Evolutionary conservation across 1,139 yeast species (phyloP).

Genomic region (Candida frijolesensis): DNA sequence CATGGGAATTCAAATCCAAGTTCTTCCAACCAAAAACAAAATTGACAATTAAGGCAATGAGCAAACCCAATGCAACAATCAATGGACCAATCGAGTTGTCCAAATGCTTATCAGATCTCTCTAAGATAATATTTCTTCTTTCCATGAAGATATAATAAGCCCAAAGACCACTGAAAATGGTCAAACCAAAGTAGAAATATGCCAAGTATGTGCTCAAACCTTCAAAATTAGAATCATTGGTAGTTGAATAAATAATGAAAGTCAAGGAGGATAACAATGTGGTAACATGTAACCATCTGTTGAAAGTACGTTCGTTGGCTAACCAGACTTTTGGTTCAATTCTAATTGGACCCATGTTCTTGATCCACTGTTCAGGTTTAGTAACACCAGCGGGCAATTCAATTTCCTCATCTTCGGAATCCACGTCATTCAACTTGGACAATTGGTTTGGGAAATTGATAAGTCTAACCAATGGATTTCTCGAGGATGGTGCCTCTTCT

Average conservation of each 20-base stretch:
- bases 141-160: slow-evolving; percentile 76
- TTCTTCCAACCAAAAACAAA: slow-evolving; percentile 67
- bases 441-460: slow-evolving; percentile 33
- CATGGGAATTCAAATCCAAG: slow-evolving; percentile 17
- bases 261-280: slow-evolving; percentile 85
- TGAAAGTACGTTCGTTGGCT: slow-evolving; percentile 96
- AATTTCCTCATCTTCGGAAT: slow-evolving; percentile 85
- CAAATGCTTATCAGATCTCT: slow-evolving; percentile 82
- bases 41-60: slow-evolving; percentile 68
- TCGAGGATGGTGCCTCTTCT: slow-evolving; percentile 38
- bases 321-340: slow-evolving; percentile 98
- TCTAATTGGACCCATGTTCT: slow-evolving; percentile 88
- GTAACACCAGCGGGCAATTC: slow-evolving; percentile 86
- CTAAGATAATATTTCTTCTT: slow-evolving; percentile 73
- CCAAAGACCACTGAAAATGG: slow-evolving; percentile 86
- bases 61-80: slow-evolving; percentile 69
- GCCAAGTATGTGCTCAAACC: slow-evolving; percentile 66
- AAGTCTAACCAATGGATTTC: slow-evolving; percentile 22
- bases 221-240: slow-evolving; percentile 61
- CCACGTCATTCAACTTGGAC: slow-evolving; percentile 57
- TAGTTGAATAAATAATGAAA: slow-evolving; percentile 80
- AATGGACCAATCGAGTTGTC: slow-evolving; percentile 91
- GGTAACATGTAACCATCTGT: slow-evolving; percentile 94
- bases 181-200: slow-evolving; percentile 74
- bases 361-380: slow-evolving; percentile 76